Conservation (phyloP, 1,139 yeast species). For the Sugiyamaella xylanicola region DNA sequence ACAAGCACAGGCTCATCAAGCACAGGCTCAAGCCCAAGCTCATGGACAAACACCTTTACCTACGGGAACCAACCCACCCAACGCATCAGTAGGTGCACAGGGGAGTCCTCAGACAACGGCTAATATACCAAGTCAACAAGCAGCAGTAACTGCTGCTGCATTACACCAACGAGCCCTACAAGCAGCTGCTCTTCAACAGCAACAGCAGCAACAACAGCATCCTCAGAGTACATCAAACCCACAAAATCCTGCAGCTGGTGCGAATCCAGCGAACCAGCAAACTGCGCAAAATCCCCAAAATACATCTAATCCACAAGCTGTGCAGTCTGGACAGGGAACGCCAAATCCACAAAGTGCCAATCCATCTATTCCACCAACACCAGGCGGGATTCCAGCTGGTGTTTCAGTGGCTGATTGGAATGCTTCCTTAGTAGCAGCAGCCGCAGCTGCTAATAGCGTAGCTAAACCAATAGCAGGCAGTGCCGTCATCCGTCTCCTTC, state of each 20-base stretch:
- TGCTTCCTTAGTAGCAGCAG: constrained; percentile 21
- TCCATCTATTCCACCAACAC: constrained; percentile 13
- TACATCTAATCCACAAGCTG: constrained; percentile 19
- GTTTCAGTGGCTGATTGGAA: constrained; percentile 12
- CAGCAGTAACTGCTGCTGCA: constrained; percentile 23
- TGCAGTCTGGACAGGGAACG: background rate
- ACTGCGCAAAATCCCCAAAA: constrained; percentile 26
- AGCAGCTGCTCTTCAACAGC: constrained; percentile 27
- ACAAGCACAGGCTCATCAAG: constrained; percentile 14
- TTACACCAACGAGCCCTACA: constrained; percentile 24
- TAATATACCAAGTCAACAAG: constrained; percentile 3
- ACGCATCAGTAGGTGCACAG: background rate
- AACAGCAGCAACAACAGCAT: constrained; percentile 21
- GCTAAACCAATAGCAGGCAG: constrained; percentile 35
- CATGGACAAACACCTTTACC: background rate
- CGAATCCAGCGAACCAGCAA: constrained; percentile 23
- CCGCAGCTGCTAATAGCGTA: constrained; percentile 19
- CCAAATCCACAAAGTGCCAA: background rate
- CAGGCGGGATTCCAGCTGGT: constrained; percentile 21
- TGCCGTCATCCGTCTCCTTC: constrained; percentile 45
- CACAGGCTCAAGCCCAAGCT: constrained; percentile 16
- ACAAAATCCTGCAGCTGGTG: background rate
- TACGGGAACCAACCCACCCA: background rate
- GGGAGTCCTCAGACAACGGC: background rate
- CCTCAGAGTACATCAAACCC: constrained; percentile 7